phyloP scores from a whole-genome alignment of 2,329 filamentous ascomycete genomes.

The Xylaria sp. region DNA sequence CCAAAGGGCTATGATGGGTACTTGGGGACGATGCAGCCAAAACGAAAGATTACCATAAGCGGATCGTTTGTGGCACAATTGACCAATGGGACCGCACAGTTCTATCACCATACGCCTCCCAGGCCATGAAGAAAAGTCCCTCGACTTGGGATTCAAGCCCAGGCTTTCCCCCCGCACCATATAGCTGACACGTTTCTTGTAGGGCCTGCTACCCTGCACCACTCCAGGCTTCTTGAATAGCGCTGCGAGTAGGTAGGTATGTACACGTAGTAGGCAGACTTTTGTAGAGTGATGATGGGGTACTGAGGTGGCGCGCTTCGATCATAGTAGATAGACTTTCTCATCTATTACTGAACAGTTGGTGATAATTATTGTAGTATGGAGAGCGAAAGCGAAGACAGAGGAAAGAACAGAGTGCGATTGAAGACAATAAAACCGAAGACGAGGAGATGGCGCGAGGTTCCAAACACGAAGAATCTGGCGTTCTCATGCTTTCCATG shows the following conservation, averaged over 20 bases:
- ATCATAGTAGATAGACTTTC: not conserved
- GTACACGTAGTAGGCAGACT: not conserved
- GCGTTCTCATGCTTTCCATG: slow-evolving; percentile 1
- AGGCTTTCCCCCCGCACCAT: no score
- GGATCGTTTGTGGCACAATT: slow-evolving; percentile 24
- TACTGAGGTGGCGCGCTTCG: not conserved
- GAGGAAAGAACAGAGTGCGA: not conserved
- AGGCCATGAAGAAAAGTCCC: not conserved
- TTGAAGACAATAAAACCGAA: not conserved
- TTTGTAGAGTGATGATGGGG: not conserved
- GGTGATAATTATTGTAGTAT: not conserved
- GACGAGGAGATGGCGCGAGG: not conserved
- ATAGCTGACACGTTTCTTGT: no score
- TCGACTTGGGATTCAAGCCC: no score
- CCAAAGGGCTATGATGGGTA: slow-evolving; percentile 21
- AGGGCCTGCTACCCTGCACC: no score
- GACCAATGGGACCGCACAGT: slow-evolving; percentile 23
- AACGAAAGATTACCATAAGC: slow-evolving; percentile 31
- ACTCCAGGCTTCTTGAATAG: no score
- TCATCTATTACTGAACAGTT: no score
- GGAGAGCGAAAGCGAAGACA: not conserved
- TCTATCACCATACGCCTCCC: slow-evolving; percentile 2
- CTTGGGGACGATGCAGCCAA: slow-evolving; percentile 26
- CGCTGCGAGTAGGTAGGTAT: no score
- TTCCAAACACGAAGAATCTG: not conserved